phyloP scores from a whole-genome alignment of 768 basidiomycete genomes.

The Tricholoma hemisulphureum region DNA sequence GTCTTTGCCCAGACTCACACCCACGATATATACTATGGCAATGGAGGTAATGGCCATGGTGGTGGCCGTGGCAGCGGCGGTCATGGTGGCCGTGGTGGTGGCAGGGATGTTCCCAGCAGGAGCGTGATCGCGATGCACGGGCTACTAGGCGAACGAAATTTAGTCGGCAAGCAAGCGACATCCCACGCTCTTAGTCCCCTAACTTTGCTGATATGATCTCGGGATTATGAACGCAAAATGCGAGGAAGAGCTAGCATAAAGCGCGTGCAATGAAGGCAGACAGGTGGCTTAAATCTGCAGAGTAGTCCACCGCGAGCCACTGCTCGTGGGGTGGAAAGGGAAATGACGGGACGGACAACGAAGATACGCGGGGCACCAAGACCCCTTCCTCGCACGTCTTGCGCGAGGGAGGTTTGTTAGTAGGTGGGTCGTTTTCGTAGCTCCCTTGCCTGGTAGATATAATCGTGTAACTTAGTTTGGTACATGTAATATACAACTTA shows the following conservation, averaged over 20 bases:
- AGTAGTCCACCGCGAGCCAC: background rate
- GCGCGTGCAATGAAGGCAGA: conserved; percentile 14
- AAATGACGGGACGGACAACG: no score
- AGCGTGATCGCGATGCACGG: conserved; percentile 11
- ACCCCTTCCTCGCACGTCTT: no score
- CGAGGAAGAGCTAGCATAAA: conserved; percentile 13
- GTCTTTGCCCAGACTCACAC: conserved; percentile 11
- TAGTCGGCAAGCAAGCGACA: background rate
- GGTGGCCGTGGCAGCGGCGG: background rate
- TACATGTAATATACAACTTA: background rate
- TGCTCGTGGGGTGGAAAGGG: no score
- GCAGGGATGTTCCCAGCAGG: conserved; percentile 10
- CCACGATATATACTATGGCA: conserved; percentile 13
- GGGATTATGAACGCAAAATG: conserved; percentile 17
- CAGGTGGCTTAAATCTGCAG: conserved; percentile 11
- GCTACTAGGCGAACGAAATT: conserved; percentile 8
- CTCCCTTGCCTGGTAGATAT: background rate
- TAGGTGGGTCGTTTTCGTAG: no score
- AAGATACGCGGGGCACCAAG: no score
- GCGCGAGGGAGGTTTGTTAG: no score
- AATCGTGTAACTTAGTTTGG: background rate
- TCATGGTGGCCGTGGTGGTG: background rate
- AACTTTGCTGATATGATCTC: conserved; percentile 17
- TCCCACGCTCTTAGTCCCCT: conserved; percentile 10
- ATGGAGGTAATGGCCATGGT: background rate